phyloP scores from a whole-genome alignment of 306 rosid species.

The Ormosia semicastrata region DNA sequence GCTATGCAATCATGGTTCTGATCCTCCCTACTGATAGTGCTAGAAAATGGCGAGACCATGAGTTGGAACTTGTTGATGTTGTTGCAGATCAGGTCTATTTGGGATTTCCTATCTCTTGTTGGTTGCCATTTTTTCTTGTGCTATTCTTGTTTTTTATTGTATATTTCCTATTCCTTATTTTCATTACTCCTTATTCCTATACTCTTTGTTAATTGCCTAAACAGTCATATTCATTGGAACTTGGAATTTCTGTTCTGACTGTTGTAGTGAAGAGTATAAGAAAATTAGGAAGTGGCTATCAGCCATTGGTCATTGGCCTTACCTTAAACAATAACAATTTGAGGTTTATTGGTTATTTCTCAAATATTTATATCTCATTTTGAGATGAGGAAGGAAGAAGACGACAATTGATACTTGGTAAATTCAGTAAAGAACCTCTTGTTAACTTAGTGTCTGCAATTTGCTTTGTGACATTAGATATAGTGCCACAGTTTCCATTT shows the following conservation, averaged over 20 bases:
- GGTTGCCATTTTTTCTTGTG: neutral
- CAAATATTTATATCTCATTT: neutral
- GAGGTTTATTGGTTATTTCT: conserved; percentile 8
- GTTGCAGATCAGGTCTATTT: conserved; percentile 88
- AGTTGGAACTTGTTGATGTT: conserved; percentile 85
- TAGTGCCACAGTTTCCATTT: neutral
- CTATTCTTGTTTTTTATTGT: neutral
- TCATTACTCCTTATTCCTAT: neutral
- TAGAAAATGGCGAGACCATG: conserved; percentile 92
- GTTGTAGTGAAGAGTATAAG: neutral
- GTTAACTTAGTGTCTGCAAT: neutral
- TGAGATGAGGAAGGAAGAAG: neutral
- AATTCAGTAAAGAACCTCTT: neutral
- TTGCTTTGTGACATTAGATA: neutral
- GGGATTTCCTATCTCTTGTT: conserved; percentile 15
- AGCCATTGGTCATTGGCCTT: conserved; percentile 6
- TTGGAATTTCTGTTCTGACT: conserved; percentile 13
- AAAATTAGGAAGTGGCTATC: neutral
- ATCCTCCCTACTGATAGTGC: conserved; percentile 81
- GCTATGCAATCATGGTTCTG: conserved; percentile 92
- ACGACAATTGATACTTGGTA: neutral
- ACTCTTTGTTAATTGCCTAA: conserved; percentile 5
- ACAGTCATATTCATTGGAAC: neutral
- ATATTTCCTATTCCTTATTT: neutral
- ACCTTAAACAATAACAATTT: neutral